These are phyloP conservation scores for Phytophthora kernoviae DNA, from an alignment of 352 stramenopile species.

Conservation along the genomic window DNA sequence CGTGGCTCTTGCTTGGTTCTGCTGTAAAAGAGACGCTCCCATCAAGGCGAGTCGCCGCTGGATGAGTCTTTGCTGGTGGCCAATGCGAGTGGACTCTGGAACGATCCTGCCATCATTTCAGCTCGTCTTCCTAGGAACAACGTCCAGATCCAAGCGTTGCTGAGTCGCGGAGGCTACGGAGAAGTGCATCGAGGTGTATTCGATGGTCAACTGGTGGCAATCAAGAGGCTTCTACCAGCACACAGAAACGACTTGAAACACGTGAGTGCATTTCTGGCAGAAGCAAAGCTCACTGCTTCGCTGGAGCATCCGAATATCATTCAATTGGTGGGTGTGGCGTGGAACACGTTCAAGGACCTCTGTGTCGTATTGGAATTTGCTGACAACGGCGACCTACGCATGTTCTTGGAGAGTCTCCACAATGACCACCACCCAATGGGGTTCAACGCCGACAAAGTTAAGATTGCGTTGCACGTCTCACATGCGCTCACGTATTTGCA, in stretches of 20 bases:
- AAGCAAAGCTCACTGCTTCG: constrained; percentile 15
- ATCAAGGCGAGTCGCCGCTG: neutral
- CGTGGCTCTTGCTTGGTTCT: neutral
- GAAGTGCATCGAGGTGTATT: constrained; percentile 20
- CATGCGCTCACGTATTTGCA: constrained; percentile 1
- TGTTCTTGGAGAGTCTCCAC: constrained; percentile 7
- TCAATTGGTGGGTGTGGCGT: constrained; percentile 19
- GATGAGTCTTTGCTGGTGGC: neutral
- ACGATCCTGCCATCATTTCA: constrained; percentile 35
- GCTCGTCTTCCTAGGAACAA: constrained; percentile 14
- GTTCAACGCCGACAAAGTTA: neutral
- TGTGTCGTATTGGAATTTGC: constrained; percentile 23
- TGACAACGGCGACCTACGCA: constrained; percentile 23
- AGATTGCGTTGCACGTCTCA: neutral
- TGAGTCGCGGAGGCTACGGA: constrained; percentile 18
- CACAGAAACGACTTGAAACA: neutral
- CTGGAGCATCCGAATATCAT: constrained; percentile 17
- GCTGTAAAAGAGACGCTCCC: neutral
- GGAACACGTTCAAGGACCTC: constrained; percentile 23
- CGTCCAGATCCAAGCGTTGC: neutral
- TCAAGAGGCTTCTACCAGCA: constrained; percentile 19
- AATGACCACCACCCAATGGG: constrained; percentile 2
- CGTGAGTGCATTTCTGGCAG: constrained; percentile 10
- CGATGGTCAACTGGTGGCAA: constrained; percentile 10
- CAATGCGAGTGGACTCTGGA: constrained; percentile 25